phyloP scores from a whole-genome alignment of 148 eudicot genomes.

The Rhododendron molle region DNA sequence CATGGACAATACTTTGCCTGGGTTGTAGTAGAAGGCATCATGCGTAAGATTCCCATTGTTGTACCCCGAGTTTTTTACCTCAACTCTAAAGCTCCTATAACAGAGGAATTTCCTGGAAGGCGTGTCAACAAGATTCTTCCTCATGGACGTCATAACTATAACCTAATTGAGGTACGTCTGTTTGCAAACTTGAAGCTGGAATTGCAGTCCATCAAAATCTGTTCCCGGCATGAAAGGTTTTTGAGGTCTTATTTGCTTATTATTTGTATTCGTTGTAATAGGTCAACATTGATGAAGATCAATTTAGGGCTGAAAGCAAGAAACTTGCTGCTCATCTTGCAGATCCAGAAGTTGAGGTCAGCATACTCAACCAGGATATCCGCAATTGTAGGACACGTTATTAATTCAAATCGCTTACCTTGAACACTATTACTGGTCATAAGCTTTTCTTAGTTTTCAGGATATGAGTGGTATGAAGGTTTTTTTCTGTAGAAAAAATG shows the following conservation, averaged over 20 bases:
- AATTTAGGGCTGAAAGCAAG: conserved; percentile 68
- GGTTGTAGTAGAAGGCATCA: conserved; percentile 73
- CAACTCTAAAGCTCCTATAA: conserved; percentile 83
- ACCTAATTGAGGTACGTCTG: conserved; percentile 76
- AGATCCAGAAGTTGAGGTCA: conserved; percentile 97
- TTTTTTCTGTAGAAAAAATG: neutral
- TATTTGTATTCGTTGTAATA: conserved; percentile 18
- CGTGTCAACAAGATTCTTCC: conserved; percentile 89
- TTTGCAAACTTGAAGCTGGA: neutral
- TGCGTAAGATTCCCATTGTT: conserved; percentile 71
- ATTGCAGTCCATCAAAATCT: neutral
- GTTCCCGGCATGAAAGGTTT: neutral
- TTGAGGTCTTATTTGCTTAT: neutral
- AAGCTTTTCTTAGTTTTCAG: neutral
- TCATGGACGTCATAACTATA: conserved; percentile 76
- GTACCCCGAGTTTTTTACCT: conserved; percentile 88
- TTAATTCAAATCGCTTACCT: neutral
- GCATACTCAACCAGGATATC: conserved; percentile 16
- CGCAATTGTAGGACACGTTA: neutral
- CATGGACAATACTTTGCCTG: conserved; percentile 80
- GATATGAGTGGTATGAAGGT: neutral
- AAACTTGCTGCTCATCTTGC: conserved; percentile 89
- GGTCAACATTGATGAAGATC: conserved; percentile 78
- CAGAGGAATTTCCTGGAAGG: conserved; percentile 95
- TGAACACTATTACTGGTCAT: neutral